A percentile compares a stretch with the other conserved stretches of the same genome.
These are phyloP conservation scores for Globisporangium ultimum DNA, from an alignment of 352 stramenopile genomes.

Conservation along the genomic window DNA sequence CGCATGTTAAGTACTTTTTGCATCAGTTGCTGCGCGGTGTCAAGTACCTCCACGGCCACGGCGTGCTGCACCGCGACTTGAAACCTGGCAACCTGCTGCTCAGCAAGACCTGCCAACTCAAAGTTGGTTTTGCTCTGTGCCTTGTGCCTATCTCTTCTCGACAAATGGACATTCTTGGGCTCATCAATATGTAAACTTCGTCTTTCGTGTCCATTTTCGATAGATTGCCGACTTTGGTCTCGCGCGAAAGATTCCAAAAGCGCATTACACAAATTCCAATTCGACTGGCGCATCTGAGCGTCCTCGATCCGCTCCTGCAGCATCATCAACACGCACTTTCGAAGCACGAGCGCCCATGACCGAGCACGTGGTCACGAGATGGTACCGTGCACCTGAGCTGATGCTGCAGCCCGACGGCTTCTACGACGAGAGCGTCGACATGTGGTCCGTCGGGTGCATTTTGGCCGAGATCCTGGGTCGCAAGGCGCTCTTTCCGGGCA, in stretches of 20 bases:
- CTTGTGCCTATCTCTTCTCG: too few relatives aligned
- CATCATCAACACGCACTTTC: conserved; percentile 10
- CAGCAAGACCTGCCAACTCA: conserved; percentile 73
- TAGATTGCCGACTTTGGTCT: conserved; percentile 77
- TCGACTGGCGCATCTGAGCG: conserved; percentile 18
- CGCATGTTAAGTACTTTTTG: conserved; percentile 89
- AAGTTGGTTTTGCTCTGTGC: conserved; percentile 18
- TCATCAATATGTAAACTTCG: too few relatives aligned
- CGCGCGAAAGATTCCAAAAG: conserved; percentile 47
- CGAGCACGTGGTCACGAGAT: conserved; percentile 86
- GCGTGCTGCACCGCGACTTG: conserved; percentile 77
- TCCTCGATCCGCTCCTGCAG: conserved; percentile 45
- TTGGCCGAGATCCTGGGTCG: conserved; percentile 75
- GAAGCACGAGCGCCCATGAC: conserved; percentile 55
- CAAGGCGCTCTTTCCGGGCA: conserved; percentile 71
- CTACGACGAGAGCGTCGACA: conserved; percentile 88
- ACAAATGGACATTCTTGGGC: not conserved
- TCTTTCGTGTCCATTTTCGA: too few relatives aligned
- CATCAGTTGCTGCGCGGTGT: conserved; percentile 88
- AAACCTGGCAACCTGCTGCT: conserved; percentile 83
- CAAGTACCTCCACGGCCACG: conserved; percentile 73
- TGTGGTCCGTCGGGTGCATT: conserved; percentile 89
- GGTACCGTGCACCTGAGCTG: conserved; percentile 89
- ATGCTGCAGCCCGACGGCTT: conserved; percentile 88
- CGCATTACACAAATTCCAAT: not conserved